A percentile compares a stretch with the other conserved stretches of the same genome.
Conservation (phyloP, 495 filamentous ascomycete genomes). For the Talaromyces wortmannii region DNA sequence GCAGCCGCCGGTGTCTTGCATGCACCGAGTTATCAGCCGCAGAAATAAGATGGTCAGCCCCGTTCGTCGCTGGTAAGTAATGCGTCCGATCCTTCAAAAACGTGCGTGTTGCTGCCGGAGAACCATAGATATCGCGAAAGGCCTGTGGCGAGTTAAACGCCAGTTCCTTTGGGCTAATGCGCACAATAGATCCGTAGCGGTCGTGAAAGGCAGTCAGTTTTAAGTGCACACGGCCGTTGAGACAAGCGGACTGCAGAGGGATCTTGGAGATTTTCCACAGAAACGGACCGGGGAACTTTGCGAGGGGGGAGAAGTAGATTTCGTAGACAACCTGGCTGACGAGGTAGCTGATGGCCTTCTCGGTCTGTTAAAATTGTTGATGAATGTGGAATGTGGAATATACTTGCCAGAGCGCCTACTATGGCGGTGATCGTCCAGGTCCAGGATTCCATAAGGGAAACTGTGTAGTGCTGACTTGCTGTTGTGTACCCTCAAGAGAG, state of each 20-base stretch:
- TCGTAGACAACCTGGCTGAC: not conserved
- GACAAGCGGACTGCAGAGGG: not conserved
- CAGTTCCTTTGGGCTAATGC: constrained; percentile 22
- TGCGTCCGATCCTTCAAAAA: no score
- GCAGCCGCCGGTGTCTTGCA: no score
- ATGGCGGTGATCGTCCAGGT: no score
- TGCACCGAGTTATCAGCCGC: no score
- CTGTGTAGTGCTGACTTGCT: no score
- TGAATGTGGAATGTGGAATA: not conserved
- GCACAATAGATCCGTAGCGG: constrained; percentile 27
- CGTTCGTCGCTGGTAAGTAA: no score
- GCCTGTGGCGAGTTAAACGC: constrained; percentile 43
- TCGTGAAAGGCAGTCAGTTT: constrained; percentile 14
- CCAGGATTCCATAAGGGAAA: no score
- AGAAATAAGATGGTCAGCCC: no score
- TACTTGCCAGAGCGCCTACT: no score
- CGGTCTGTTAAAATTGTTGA: not conserved
- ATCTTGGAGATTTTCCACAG: constrained; percentile 16
- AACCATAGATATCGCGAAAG: constrained; percentile 52
- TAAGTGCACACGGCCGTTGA: constrained; percentile 20
- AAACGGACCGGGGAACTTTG: constrained; percentile 40
- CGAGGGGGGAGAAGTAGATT: constrained; percentile 29
- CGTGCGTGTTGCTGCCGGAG: no score
- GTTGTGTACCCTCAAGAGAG: no score
- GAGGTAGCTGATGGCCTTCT: not conserved